phyloP scores from a whole-genome alignment of 2,329 filamentous ascomycete genomes.

The Phaeoacremonium minimum region DNA sequence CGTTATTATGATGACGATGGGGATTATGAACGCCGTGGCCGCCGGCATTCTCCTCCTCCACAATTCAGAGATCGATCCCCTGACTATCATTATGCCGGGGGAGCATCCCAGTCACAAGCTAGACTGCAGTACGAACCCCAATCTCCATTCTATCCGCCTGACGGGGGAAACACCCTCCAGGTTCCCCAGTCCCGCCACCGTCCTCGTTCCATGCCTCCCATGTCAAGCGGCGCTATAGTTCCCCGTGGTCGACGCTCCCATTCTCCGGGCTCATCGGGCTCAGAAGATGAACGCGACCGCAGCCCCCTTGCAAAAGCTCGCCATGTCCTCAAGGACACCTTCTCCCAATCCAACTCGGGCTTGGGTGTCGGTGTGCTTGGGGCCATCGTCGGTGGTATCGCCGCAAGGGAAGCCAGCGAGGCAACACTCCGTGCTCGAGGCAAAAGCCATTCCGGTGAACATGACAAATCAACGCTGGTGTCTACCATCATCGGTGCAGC shows the following conservation, averaged over 20 bases:
- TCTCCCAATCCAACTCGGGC: conserved; percentile 42
- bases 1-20: no score
- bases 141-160: conserved; percentile 19
- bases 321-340: conserved; percentile 37
- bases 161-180: conserved; percentile 3
- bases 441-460: conserved; percentile 9
- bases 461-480: conserved; percentile 30
- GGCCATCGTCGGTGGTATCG: conserved; percentile 49
- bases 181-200: conserved; percentile 5
- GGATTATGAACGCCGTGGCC: no score
- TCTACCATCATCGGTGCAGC: conserved; percentile 50
- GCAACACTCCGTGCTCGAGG: conserved; percentile 17
- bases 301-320: conserved; percentile 35
- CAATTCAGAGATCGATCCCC: no score
- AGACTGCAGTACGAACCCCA: conserved; percentile 35
- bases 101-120: no score
- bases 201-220: conserved; percentile 12
- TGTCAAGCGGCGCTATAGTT: conserved; percentile 7
- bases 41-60: no score
- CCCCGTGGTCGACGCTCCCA: conserved; percentile 12
- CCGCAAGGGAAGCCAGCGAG: conserved; percentile 43
- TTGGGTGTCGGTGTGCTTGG: conserved; percentile 48
- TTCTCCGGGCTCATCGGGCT: conserved; percentile 14
- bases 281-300: conserved; percentile 8
- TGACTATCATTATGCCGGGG: no score